phyloP scores from a whole-genome alignment of 2,329 filamentous ascomycete genomes.

The Chaetomium olivaceum region DNA sequence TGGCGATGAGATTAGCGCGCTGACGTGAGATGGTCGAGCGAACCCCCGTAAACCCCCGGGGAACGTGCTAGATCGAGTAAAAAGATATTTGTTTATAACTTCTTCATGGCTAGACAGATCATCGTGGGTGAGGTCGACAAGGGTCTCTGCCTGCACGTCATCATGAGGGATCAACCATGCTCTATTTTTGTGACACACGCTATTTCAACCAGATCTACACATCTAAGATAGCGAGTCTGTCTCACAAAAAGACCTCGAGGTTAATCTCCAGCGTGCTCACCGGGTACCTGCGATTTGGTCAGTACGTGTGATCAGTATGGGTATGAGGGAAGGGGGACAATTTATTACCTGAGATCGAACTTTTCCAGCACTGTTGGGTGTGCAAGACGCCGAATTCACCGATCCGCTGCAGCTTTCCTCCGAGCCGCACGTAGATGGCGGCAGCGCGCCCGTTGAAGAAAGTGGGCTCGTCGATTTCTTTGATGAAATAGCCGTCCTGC shows the following conservation, averaged over 20 bases:
- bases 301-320: constrained; percentile 14
- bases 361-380: constrained; percentile 89
- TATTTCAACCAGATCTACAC: constrained; percentile 8
- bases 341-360: constrained; percentile 79
- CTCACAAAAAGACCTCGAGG: constrained; percentile 83
- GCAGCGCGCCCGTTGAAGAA: constrained; percentile 92
- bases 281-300: constrained; percentile 63
- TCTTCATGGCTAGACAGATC: neutral
- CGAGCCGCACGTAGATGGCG: constrained; percentile 74
- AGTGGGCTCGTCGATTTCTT: constrained; percentile 85
- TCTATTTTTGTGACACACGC: constrained; percentile 14
- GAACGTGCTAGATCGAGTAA: no score
- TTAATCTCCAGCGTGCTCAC: constrained; percentile 95
- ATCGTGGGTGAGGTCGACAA: neutral
- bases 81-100: no score
- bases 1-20: no score
- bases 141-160: neutral
- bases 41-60: no score
- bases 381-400: constrained; percentile 94
- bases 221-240: neutral
- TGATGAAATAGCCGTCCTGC: constrained; percentile 85
- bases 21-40: no score
- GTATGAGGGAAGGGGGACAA: constrained; percentile 16
- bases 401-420: constrained; percentile 72
- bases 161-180: neutral